phyloP scores from a whole-genome alignment of 2,329 filamentous ascomycete species.

The Zasmidium citrigriseum region DNA sequence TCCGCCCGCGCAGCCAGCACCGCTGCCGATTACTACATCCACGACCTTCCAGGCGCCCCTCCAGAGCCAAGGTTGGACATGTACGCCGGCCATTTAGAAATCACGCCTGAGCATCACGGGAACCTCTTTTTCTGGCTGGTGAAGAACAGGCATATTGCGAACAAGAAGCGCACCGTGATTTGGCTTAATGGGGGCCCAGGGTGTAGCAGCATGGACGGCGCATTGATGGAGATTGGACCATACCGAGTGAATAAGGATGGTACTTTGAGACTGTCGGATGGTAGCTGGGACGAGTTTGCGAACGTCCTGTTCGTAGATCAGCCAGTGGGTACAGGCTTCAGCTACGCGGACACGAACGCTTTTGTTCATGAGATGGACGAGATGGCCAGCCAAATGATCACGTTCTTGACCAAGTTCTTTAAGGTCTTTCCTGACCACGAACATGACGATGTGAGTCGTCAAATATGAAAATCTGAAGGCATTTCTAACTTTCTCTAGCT shows the following conservation, averaged over 20 bases:
- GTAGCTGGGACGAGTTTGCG: conserved; percentile 98
- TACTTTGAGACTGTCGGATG: conserved; percentile 78
- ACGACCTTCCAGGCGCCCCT: conserved; percentile 80
- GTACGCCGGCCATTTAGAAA: conserved; percentile 96
- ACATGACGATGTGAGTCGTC: conserved; percentile 78
- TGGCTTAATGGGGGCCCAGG: conserved; percentile 98
- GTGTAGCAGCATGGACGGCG: conserved; percentile 96
- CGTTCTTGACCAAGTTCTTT: conserved; percentile 91
- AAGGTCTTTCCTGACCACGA: conserved; percentile 87
- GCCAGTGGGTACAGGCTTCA: conserved; percentile 93
- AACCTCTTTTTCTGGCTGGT: conserved; percentile 99
- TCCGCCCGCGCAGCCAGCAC: conserved; percentile 52
- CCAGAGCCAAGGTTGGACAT: conserved; percentile 77
- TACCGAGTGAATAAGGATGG: conserved; percentile 78
- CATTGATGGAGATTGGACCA: conserved; percentile 93
- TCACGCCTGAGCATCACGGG: conserved; percentile 80
- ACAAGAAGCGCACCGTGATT: conserved; percentile 85
- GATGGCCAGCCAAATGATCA: conserved; percentile 86
- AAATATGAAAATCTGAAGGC: conserved; percentile 1
- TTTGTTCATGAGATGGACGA: conserved; percentile 82
- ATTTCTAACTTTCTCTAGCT: conserved; percentile 57
- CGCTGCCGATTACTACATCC: conserved; percentile 87
- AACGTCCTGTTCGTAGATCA: conserved; percentile 97
- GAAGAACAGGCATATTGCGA: conserved; percentile 91
- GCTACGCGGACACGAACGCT: conserved; percentile 87